phyloP scores from a whole-genome alignment of 345 rosid species.

The Abelmoschus esculentus region DNA sequence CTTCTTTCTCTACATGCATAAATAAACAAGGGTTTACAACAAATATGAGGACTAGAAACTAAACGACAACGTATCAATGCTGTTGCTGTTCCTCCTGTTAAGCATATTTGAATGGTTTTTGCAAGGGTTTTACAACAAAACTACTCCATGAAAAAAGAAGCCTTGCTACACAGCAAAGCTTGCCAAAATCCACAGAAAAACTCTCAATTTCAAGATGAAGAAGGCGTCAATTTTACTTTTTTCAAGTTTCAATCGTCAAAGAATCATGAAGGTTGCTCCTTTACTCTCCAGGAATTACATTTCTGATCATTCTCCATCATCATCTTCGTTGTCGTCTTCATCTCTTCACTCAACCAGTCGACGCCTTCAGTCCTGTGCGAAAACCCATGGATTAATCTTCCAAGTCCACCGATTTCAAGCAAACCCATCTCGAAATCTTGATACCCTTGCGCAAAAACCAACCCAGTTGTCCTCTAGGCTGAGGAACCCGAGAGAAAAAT shows the following conservation, averaged over 20 bases:
- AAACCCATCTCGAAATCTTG: conserved; percentile 39
- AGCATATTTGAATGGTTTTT: conserved; percentile 12
- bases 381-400: conserved; percentile 25
- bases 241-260: conserved; percentile 34
- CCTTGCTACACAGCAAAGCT: not conserved
- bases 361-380: conserved; percentile 29
- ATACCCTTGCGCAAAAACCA: conserved; percentile 42
- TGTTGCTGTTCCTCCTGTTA: not conserved
- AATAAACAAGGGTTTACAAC: not conserved
- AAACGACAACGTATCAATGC: not conserved
- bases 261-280: conserved; percentile 22
- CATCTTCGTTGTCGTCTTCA: not conserved
- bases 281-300: conserved; percentile 17
- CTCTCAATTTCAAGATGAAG: conserved; percentile 39
- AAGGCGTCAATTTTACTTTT: conserved; percentile 46
- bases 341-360: conserved; percentile 16
- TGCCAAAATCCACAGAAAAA: not conserved
- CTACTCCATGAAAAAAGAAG: not conserved
- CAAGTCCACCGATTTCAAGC: conserved; percentile 27
- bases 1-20: not conserved
- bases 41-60: not conserved
- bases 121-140: conserved; percentile 23
- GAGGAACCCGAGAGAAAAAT: conserved; percentile 45
- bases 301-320: conserved; percentile 19
- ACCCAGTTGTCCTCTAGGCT: conserved; percentile 43